Evolutionary conservation across 2,329 filamentous ascomycete species (phyloP).

Genomic region (Verticillium alfalfae): DNA sequence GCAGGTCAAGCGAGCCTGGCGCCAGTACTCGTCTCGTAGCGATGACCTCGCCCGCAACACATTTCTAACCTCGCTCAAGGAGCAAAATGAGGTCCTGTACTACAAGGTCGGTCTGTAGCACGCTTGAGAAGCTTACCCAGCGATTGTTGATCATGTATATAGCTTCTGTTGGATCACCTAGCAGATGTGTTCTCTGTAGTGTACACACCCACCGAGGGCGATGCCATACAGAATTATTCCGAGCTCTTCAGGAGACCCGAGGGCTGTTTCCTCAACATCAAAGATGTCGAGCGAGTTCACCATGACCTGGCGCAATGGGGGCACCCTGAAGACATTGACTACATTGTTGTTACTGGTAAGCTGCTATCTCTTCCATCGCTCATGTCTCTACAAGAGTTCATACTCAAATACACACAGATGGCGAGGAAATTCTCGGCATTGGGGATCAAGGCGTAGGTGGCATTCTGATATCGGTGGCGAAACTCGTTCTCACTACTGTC

Average conservation of each 20-base stretch:
- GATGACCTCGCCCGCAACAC: slow-evolving; percentile 78
- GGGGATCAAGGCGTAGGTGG: slow-evolving; percentile 85
- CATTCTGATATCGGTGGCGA: slow-evolving; percentile 78
- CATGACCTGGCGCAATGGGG: slow-evolving; percentile 65
- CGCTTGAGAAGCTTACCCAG: not conserved
- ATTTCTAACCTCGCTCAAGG: slow-evolving; percentile 78
- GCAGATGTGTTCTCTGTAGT: slow-evolving; percentile 89
- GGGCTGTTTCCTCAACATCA: slow-evolving; percentile 75
- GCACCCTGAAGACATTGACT: slow-evolving; percentile 68
- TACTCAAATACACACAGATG: slow-evolving; percentile 29
- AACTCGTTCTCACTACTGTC: slow-evolving; percentile 74
- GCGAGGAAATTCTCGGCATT: slow-evolving; percentile 75
- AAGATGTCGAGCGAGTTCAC: slow-evolving; percentile 60
- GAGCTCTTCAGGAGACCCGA: slow-evolving; percentile 71
- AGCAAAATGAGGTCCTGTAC: slow-evolving; percentile 81
- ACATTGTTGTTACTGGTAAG: slow-evolving; percentile 79
- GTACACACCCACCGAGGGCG: slow-evolving; percentile 85
- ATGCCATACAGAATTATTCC: slow-evolving; percentile 82
- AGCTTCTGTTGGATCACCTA: slow-evolving; percentile 71
- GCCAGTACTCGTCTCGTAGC: slow-evolving; percentile 62
- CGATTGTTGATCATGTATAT: not conserved
- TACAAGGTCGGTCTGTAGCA: slow-evolving; percentile 50
- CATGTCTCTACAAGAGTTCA: slow-evolving; percentile 4
- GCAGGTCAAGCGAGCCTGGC: slow-evolving; percentile 71
- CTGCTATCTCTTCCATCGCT: slow-evolving; percentile 3